Conservation (phyloP, 2,329 filamentous ascomycete genomes). For the Exophiala viscosa region DNA sequence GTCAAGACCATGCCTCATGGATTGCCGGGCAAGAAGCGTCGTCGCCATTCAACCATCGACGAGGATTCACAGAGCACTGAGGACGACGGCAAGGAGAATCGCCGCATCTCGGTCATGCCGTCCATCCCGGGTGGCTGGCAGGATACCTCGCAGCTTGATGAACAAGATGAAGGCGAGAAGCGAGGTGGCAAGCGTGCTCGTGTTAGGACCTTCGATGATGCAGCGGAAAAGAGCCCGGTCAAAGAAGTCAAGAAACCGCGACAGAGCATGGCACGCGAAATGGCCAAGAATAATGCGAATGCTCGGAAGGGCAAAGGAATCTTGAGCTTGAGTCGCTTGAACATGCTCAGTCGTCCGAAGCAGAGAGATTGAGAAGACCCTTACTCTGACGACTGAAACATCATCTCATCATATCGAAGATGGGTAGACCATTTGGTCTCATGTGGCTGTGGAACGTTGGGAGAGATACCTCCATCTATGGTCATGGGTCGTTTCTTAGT, state of each 20-base stretch:
- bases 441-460: too few species aligned
- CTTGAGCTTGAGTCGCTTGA: slow-evolving; percentile 46
- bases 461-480: too few species aligned
- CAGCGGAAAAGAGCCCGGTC: slow-evolving; percentile 10
- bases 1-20: slow-evolving; percentile 29
- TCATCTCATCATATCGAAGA: too few species aligned
- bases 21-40: slow-evolving; percentile 33
- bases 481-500: too few species aligned
- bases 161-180: slow-evolving; percentile 28
- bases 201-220: neutral
- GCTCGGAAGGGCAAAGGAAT: slow-evolving; percentile 26
- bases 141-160: slow-evolving; percentile 13
- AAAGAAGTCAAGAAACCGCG: slow-evolving; percentile 14
- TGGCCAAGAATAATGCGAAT: slow-evolving; percentile 24
- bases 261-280: slow-evolving; percentile 24
- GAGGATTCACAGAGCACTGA: slow-evolving; percentile 22
- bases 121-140: slow-evolving; percentile 26
- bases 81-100: slow-evolving; percentile 24
- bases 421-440: too few species aligned
- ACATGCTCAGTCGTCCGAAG: slow-evolving; percentile 48
- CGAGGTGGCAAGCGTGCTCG: slow-evolving; percentile 22
- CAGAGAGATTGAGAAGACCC: slow-evolving; percentile 21
- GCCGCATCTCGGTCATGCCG: slow-evolving; percentile 22
- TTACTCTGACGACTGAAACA: too few species aligned
- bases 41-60: slow-evolving; percentile 25